Base-by-base conservation (phyloP, 2,329 filamentous ascomycete genomes). In the Chaetomiaceae sp. region DNA sequence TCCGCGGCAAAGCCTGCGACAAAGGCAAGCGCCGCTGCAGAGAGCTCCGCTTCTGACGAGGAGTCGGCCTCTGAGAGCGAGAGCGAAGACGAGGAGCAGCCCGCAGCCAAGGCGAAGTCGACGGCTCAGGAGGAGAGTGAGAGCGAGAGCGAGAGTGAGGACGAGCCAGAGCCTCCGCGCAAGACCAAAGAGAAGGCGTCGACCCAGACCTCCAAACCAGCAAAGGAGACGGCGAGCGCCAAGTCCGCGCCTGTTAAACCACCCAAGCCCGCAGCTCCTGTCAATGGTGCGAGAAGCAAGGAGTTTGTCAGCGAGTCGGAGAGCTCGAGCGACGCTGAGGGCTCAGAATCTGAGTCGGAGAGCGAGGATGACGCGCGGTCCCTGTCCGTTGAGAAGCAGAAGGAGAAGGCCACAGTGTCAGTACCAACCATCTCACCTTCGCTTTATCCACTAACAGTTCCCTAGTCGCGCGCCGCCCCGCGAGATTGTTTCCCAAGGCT, bases 401-500 rank as follows among this genome's bases (percentile, higher is more conserved):
- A 55, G 15, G 54, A 33, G 1, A 61, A 60, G n/a, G 36, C 54
- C 6, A 20, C 40, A 27, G 22, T 54, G 58, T 64, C 31, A 37
- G 59, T 61, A 25, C 6, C 4, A 33, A 23, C 17, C 9, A 15
- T 36, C 31, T 19, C 33, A 11, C 23, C 2, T 19, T 4, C 4
- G 8, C 6, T 43, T 22, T 29, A 14, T 20, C 17, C 43, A 42
- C 51, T 46, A 48, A 71, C 65, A 44, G 56, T 59, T 25, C 20
- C 11, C n/a, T 22, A 58, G 59, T 34, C 45, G 31, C 14, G 25
- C 58, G 56, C 44, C 59, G 56, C 44, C 59, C 70, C 70, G 51
- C 62, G 72, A 72, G 34, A 71, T 79, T 31, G 69, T 80, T 33
- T 71, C 71, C 12, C 80, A 76, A 6, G 75, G 80, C 51, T 82